Evolutionary conservation across 352 stramenopile genomes (phyloP), one percentile per base, ranked within the genome.

Genomic region (Pythium scleroteichum): DNA sequence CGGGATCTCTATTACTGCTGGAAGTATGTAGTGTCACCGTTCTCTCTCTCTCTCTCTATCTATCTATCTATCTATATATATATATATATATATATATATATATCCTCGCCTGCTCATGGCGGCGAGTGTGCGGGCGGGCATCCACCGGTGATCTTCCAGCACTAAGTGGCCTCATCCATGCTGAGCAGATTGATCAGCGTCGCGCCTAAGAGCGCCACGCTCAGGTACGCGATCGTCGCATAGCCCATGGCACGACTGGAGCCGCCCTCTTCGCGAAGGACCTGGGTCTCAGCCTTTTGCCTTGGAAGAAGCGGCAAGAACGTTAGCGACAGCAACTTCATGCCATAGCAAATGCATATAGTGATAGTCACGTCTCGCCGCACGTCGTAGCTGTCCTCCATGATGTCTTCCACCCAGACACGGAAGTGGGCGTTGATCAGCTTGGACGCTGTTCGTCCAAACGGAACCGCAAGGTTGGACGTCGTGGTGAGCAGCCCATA

Each of bases 71-170:
- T n/a, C n/a, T n/a, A n/a, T n/a, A n/a, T n/a, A n/a, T n/a, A n/a
- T n/a, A n/a, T n/a, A n/a, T n/a, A n/a, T n/a, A n/a, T n/a, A n/a
- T n/a, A n/a, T n/a, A n/a, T n/a, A n/a, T n/a, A n/a, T n/a, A n/a
- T n/a, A n/a, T n/a, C n/a, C n/a, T n/a, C n/a, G 33, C 14, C 8
- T 14, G 6, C 38, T 44, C 38, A 20, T 13, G 38, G 38, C 6
- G 38, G 14, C 6, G 38, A 20, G 38, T 13, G 47, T 6, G 44
- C n/a, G 3, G 47, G 32, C 23, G 47, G n/a, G 27, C 76, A 88
- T 4, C 81, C 83, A 35, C 83, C 83, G 0, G 74, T 83, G 61
- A 93, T 79, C 16, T 68, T 65, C 72, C 76, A 85, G 72, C 83
- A 92, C 56, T 79, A 66, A 27, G 78, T 92, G n/a, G 41, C 57